Conservation (phyloP, 2,329 filamentous ascomycete genomes). For the Elsinoe necatrix region DNA sequence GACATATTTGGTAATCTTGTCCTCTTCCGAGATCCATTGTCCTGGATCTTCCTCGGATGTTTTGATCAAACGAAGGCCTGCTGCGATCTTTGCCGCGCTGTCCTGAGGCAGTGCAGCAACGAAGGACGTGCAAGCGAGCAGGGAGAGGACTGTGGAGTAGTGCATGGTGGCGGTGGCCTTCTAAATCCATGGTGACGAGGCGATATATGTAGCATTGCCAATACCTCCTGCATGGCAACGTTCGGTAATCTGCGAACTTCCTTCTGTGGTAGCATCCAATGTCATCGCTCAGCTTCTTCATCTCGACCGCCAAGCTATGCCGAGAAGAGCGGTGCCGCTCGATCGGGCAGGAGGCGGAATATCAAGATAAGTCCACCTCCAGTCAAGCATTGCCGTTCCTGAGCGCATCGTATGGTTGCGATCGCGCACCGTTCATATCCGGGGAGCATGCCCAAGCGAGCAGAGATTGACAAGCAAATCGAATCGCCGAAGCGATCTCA, state of each 20-base stretch:
- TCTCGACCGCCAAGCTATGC: neutral
- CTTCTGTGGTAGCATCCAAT: neutral
- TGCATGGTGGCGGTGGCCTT: neutral
- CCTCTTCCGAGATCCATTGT: slow-evolving; percentile 1
- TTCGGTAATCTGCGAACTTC: slow-evolving; percentile 3
- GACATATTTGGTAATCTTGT: neutral
- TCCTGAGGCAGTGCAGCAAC: slow-evolving; percentile 3
- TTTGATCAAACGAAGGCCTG: slow-evolving; percentile 5
- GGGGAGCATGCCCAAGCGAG: neutral
- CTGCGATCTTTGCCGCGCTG: neutral
- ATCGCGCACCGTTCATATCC: neutral
- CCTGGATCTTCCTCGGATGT: slow-evolving; percentile 8
- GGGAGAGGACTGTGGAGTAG: neutral
- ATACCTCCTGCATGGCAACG: neutral
- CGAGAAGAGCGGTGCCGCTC: neutral
- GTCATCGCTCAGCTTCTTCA: neutral
- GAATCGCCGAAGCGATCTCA: neutral
- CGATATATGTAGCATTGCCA: neutral
- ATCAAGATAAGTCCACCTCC: slow-evolving; percentile 1
- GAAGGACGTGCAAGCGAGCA: neutral
- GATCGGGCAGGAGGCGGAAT: slow-evolving; percentile 4
- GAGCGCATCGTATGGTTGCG: neutral
- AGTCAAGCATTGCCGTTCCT: slow-evolving; percentile 8
- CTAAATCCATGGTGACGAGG: neutral
- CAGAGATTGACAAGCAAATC: neutral